phyloP scores from a whole-genome alignment of 140 eudicot genomes.

The Eryngium alpinum region DNA sequence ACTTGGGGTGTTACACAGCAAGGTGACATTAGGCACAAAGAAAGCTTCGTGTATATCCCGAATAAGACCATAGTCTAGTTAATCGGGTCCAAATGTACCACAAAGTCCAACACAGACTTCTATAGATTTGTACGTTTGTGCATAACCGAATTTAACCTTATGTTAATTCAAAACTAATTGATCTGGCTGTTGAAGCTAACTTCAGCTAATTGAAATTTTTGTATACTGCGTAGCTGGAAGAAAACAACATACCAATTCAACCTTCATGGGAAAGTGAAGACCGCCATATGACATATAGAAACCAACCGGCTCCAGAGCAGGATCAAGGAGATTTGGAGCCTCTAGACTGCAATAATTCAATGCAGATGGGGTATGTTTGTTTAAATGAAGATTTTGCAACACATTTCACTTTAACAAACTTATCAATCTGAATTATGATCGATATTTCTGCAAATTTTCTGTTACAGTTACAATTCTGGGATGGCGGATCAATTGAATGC shows the following conservation, averaged over 20 bases:
- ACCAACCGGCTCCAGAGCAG: constrained; percentile 18
- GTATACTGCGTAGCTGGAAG: constrained; percentile 43
- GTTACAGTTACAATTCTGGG: constrained; percentile 25
- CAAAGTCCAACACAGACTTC: too few relatives aligned
- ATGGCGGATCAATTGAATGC: constrained; percentile 23
- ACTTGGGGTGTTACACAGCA: too few relatives aligned
- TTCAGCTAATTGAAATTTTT: background rate
- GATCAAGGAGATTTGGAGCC: constrained; percentile 31
- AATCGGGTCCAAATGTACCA: too few relatives aligned
- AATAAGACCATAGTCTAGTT: too few relatives aligned
- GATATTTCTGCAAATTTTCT: too few relatives aligned
- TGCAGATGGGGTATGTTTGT: constrained; percentile 36
- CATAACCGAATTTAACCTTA: too few relatives aligned
- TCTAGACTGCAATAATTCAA: constrained; percentile 32
- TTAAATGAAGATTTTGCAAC: background rate
- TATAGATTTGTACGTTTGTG: too few relatives aligned
- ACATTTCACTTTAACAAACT: background rate
- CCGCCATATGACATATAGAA: constrained; percentile 27
- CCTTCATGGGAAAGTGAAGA: constrained; percentile 41
- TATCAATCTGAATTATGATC: too few relatives aligned
- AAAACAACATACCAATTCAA: constrained; percentile 27
- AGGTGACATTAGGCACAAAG: too few relatives aligned
- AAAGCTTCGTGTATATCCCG: too few relatives aligned
- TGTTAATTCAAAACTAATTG: too few relatives aligned
- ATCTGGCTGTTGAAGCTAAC: background rate